Evolutionary conservation across 306 rosid genomes (phyloP), one percentile per base, ranked within the genome.

Genomic region (Boehmeria nivea): DNA sequence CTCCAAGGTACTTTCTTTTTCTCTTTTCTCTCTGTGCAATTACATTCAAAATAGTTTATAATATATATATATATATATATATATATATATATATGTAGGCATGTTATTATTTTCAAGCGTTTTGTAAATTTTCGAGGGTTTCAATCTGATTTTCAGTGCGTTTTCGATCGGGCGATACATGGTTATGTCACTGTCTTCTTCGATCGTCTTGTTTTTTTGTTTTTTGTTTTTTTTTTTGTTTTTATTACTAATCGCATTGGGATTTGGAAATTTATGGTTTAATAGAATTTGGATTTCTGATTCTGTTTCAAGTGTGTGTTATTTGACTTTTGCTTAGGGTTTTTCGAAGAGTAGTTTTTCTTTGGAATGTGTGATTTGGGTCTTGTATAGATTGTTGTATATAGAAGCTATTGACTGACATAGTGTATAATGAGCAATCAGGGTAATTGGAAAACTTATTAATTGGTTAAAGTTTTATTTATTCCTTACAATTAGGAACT

Each of bases 41-140:
- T n/a, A n/a, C n/a, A n/a, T n/a, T n/a, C n/a, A n/a, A n/a, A n/a
- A n/a, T n/a, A n/a, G n/a, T n/a, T n/a, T n/a, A n/a, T n/a, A n/a
- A n/a, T n/a, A n/a, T n/a, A n/a, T n/a, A n/a, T n/a, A n/a, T n/a
- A n/a, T n/a, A n/a, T n/a, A n/a, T n/a, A n/a, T n/a, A n/a, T n/a
- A n/a, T n/a, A n/a, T n/a, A n/a, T n/a, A n/a, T n/a, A n/a, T n/a
- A n/a, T n/a, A n/a, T n/a, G n/a, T n/a, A n/a, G n/a, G n/a, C 18
- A 37, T 34, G 8, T 67, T 19, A 16, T 9, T 22, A 3, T 31
- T 53, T 51, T 19, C 19, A 19, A 2, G 13, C n/a, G 25, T 39
- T 14, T 22, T 38, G 7, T 18, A 26, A 43, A 11, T 38, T 57
- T 55, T 24, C 9, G 17, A 38, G 72, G 59, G 43, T 60, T 65